Percentiles rank a stretch among this genome's conserved stretches.
phyloP scores from a whole-genome alignment of 2,329 filamentous ascomycete species.

The Ceratocystis smalleyi region DNA sequence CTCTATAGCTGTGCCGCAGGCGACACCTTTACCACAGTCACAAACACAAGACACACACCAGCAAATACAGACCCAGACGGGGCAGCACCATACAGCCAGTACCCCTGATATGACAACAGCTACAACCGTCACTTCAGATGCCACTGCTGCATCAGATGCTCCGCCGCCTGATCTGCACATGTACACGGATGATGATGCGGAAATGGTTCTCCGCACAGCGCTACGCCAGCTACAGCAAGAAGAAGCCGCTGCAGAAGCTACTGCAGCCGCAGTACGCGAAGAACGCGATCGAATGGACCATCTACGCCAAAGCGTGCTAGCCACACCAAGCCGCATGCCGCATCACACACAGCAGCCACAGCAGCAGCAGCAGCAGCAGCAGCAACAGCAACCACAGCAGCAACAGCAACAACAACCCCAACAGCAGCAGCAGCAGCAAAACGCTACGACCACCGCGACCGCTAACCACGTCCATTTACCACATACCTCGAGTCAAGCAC shows the following conservation, averaged over 20 bases:
- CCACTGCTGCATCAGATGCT: constrained; percentile 18
- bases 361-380: not conserved
- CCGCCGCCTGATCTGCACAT: constrained; percentile 24
- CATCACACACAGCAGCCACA: not conserved
- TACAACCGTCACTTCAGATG: constrained; percentile 2
- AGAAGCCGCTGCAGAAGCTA: constrained; percentile 42
- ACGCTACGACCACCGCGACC: not conserved
- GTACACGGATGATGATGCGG: constrained; percentile 38
- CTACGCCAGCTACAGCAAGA: constrained; percentile 43
- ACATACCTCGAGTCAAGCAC: not conserved
- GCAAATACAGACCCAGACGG: not conserved
- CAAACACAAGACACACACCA: not conserved
- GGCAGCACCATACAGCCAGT: constrained; percentile 8
- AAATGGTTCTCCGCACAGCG: constrained; percentile 43
- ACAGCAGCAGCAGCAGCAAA: not conserved
- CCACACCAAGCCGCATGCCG: constrained; percentile 18
- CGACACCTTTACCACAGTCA: not conserved
- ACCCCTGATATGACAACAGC: constrained; percentile 7
- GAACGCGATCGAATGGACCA: constrained; percentile 36
- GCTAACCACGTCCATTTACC: not conserved
- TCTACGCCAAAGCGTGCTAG: constrained; percentile 19
- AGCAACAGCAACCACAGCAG: not conserved
- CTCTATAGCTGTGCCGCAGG: constrained; percentile 19
- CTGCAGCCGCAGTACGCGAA: constrained; percentile 38
- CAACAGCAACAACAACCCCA: not conserved